phyloP scores from a whole-genome alignment of 1,139 yeast species.

The Pneumocystis canis region DNA sequence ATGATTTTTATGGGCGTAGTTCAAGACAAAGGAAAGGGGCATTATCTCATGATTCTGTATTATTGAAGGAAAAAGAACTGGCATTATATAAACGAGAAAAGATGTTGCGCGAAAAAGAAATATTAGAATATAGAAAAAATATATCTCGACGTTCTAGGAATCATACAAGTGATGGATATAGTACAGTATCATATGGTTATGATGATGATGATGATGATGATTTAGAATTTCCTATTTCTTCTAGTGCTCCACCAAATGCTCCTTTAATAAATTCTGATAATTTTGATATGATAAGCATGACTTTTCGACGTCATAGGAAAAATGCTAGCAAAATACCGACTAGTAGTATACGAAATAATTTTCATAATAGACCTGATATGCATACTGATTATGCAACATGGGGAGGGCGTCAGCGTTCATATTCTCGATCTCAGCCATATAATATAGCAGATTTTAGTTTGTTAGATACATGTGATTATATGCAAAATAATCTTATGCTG shows the following conservation, averaged over 20 bases:
- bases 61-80: background rate
- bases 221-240: background rate
- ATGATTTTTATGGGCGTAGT: slow-evolving; percentile 4
- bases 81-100: background rate
- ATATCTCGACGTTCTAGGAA: background rate
- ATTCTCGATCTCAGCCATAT: background rate
- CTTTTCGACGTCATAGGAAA: slow-evolving; percentile 3
- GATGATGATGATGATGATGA: slow-evolving; percentile 10
- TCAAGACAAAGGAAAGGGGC: slow-evolving; percentile 1
- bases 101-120: background rate
- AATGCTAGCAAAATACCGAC: background rate
- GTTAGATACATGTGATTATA: background rate
- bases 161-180: slow-evolving; percentile 3
- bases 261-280: slow-evolving; percentile 7
- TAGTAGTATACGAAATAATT: background rate
- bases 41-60: slow-evolving; percentile 2
- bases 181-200: slow-evolving; percentile 4
- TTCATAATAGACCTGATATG: background rate
- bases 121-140: background rate
- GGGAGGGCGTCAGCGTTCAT: background rate
- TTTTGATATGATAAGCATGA: slow-evolving; percentile 12
- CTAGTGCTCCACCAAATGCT: slow-evolving; percentile 2
- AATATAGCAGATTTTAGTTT: background rate
- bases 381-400: background rate
- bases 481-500: background rate